A percentile compares a stretch with the other conserved stretches of the same genome.
Evolutionary conservation across 306 rosid species (phyloP).

Genomic region (Casuarina equisetifolia): DNA sequence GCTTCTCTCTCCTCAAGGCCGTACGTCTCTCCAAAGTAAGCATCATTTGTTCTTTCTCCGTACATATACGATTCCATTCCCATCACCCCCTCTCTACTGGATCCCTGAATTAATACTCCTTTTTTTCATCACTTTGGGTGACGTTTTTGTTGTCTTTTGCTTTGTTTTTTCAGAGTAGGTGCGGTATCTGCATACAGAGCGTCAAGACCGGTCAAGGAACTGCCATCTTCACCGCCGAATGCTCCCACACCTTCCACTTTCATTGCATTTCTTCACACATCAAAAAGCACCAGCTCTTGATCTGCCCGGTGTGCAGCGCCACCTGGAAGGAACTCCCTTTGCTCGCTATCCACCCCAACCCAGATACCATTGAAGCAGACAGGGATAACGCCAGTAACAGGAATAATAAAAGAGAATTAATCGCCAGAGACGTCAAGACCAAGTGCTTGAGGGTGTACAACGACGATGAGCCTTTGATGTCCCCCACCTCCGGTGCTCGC

Average conservation of each 20-base stretch:
- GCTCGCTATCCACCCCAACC: conserved; percentile 38
- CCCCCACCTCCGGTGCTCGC: conserved; percentile 60
- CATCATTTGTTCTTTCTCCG: neutral
- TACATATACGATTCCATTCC: neutral
- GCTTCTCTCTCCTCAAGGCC: conserved; percentile 77
- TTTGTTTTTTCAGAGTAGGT: conserved; percentile 61
- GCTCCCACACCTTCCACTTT: conserved; percentile 89
- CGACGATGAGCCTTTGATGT: conserved; percentile 86
- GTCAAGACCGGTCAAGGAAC: conserved; percentile 91
- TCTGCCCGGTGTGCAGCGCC: conserved; percentile 79
- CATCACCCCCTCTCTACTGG: neutral
- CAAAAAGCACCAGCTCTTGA: conserved; percentile 51
- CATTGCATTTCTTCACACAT: conserved; percentile 74
- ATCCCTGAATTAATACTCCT: conserved; percentile 7
- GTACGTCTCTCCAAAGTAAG: conserved; percentile 68
- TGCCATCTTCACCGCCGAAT: conserved; percentile 94
- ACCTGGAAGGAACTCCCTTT: conserved; percentile 81
- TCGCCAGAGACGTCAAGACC: conserved; percentile 46
- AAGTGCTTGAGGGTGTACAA: conserved; percentile 60
- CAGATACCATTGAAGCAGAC: neutral
- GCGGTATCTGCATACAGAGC: conserved; percentile 80
- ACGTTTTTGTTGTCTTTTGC: neutral
- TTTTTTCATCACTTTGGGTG: conserved; percentile 5
- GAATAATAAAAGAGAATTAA: conserved; percentile 15
- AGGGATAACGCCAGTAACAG: conserved; percentile 9